These are phyloP conservation scores for Salvia hispanica DNA, from an alignment of 257 asterid genomes.

Conservation along the genomic window DNA sequence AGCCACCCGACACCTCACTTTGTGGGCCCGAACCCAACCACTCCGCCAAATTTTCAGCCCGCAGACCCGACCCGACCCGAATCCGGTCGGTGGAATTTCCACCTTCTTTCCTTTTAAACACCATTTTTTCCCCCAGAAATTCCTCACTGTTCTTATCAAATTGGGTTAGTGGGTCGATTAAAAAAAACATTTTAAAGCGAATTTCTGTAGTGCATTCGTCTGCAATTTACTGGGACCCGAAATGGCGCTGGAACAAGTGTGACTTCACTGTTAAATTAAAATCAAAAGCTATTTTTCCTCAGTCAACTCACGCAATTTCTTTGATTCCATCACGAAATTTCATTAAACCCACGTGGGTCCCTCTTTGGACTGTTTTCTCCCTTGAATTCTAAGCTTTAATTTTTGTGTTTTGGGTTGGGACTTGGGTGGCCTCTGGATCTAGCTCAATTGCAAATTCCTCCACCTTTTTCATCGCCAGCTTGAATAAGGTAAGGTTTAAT, in stretches of 20 bases:
- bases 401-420: not conserved
- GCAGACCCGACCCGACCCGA: not conserved
- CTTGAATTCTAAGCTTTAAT: constrained; percentile 33
- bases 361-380: constrained; percentile 25
- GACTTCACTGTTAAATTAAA: not conserved
- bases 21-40: constrained; percentile 2
- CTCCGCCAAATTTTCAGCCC: not conserved
- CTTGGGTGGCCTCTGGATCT: constrained; percentile 33
- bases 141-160: not conserved
- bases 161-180: not conserved
- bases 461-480: not conserved
- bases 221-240: not conserved
- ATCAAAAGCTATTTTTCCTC: not conserved
- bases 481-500: constrained; percentile 16
- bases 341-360: constrained; percentile 38
- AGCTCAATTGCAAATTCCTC: constrained; percentile 17
- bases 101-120: too few species aligned
- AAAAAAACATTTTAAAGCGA: not conserved
- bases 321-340: constrained; percentile 41
- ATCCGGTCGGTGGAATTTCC: not conserved
- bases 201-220: not conserved
- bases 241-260: not conserved
- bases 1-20: constrained; percentile 1
- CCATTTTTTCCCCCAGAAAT: not conserved
- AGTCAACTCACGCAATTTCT: constrained; percentile 5